Evolutionary conservation across 208 protist species (phyloP).

Genomic region (Leishmania amazonensis): DNA sequence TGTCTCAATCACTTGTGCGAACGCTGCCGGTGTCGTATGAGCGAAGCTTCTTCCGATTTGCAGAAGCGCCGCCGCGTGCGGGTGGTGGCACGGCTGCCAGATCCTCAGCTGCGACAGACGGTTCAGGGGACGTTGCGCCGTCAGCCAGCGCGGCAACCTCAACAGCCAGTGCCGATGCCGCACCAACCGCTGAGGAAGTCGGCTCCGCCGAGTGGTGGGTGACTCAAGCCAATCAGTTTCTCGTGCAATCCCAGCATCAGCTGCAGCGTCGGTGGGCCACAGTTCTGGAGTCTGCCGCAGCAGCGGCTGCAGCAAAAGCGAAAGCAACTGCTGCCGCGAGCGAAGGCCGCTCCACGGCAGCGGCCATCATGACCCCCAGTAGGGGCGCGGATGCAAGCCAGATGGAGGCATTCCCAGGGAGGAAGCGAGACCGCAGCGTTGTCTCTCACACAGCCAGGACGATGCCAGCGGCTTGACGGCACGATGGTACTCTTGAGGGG

Average conservation of each 20-base stretch:
- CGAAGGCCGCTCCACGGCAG: not conserved
- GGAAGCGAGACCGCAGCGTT: conserved; percentile 9
- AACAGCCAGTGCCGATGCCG: not conserved
- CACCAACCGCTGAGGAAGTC: not conserved
- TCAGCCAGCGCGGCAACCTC: not conserved
- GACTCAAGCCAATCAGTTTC: conserved; percentile 38
- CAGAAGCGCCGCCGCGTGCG: conserved; percentile 27
- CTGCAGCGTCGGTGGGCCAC: conserved; percentile 60
- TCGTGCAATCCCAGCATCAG: conserved; percentile 49
- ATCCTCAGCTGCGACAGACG: not conserved
- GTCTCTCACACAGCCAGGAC: not conserved
- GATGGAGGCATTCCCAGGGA: not conserved
- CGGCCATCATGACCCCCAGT: not conserved
- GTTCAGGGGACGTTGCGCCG: not conserved
- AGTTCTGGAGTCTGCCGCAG: conserved; percentile 41
- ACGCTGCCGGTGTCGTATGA: conserved; percentile 76
- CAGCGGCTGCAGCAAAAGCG: conserved; percentile 15
- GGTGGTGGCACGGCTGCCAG: not conserved
- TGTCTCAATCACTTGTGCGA: conserved; percentile 54
- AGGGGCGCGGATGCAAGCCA: not conserved
- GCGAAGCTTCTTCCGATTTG: conserved; percentile 84
- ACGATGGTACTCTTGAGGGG: not conserved
- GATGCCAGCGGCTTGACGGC: not conserved
- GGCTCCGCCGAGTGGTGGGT: conserved; percentile 64
- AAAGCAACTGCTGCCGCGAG: not conserved